These are phyloP conservation scores for Halocafeteria seosinensis DNA, from an alignment of 108 stramenopile genomes.

Conservation along the genomic window DNA sequence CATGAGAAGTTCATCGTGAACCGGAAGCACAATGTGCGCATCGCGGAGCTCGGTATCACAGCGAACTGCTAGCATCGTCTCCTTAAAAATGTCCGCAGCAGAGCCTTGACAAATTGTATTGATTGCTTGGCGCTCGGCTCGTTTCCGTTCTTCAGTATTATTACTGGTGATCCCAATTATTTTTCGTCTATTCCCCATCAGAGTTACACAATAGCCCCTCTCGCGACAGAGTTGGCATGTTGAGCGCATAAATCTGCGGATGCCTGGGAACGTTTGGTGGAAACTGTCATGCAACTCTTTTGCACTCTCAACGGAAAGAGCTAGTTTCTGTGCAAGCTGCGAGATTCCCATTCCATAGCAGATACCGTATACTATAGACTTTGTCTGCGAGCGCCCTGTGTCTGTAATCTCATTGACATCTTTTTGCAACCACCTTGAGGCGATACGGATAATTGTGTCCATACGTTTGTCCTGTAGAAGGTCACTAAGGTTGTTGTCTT, in stretches of 20 bases:
- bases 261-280: neutral
- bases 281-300: neutral
- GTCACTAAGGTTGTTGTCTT: neutral
- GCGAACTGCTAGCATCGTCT: neutral
- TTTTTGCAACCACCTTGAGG: neutral
- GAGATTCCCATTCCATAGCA: neutral
- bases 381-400: neutral
- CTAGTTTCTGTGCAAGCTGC: neutral
- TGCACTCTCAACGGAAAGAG: neutral
- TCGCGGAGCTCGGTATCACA: neutral
- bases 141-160: neutral
- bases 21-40: neutral
- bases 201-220: neutral
- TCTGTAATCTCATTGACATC: neutral
- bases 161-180: neutral
- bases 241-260: neutral
- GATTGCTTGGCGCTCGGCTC: slow-evolving; percentile 1
- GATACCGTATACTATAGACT: neutral
- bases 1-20: slow-evolving; percentile 5
- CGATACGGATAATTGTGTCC: neutral
- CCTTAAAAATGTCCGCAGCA: neutral
- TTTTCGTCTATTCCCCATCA: neutral
- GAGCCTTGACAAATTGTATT: slow-evolving; percentile 2
- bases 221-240: neutral
- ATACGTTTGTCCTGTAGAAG: neutral